These are phyloP conservation scores for Penicillium capsulatum DNA, from an alignment of 2,329 filamentous ascomycete species.

Conservation along the genomic window DNA sequence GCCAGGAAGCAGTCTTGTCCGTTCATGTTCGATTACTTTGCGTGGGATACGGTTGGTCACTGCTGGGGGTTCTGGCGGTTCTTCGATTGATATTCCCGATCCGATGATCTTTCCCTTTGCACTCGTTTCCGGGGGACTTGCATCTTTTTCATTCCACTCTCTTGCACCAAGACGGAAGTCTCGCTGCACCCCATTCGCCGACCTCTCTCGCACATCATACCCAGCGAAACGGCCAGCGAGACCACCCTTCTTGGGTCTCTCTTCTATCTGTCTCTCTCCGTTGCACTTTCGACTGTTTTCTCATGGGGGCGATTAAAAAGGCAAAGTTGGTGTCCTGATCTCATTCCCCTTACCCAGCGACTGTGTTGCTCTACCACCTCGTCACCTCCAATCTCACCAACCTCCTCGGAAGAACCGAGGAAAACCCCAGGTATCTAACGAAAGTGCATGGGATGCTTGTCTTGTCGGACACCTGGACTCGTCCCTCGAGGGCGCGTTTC, in stretches of 20 bases:
- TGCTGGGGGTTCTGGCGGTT: background rate
- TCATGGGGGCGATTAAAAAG: conserved; percentile 8
- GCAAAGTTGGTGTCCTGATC: conserved; percentile 2
- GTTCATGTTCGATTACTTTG: conserved; percentile 8
- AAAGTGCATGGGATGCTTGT: conserved; percentile 16
- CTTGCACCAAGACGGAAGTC: conserved; percentile 1
- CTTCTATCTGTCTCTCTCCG: background rate
- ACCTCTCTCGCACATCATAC: background rate
- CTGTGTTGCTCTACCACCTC: background rate
- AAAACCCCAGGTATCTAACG: conserved; percentile 6
- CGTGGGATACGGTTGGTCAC: no score
- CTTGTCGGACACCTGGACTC: conserved; percentile 2
- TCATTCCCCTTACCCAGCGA: background rate
- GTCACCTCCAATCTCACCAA: background rate
- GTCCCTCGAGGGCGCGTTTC: conserved; percentile 6
- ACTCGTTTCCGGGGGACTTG: conserved; percentile 9
- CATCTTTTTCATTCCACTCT: conserved; percentile 4
- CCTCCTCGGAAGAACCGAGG: no score
- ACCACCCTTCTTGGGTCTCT: background rate
- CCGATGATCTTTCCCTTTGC: conserved; percentile 6
- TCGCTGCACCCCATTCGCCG: background rate
- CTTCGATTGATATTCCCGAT: conserved; percentile 5
- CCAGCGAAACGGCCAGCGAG: background rate
- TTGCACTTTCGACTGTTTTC: conserved; percentile 5
- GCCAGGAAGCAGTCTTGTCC: background rate